Evolutionary conservation across 257 asterid genomes (phyloP).

Genomic region (Anisodus acutangulus): DNA sequence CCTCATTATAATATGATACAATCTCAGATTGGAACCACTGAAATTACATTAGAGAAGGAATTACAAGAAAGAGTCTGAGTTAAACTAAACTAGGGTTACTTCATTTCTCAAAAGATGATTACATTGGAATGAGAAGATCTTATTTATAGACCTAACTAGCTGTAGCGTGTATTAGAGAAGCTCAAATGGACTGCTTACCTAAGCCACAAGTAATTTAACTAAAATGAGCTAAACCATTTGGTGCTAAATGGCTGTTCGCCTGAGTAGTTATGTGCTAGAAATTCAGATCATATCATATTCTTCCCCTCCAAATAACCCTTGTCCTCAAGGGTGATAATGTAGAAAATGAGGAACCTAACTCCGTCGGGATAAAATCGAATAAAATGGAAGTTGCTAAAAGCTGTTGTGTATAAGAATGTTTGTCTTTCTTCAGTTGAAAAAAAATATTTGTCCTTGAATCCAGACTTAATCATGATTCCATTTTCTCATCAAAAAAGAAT

Average conservation of each 20-base stretch:
- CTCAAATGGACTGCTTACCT: neutral
- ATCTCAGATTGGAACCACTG: neutral
- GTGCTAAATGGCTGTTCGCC: neutral
- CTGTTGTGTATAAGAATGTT: neutral
- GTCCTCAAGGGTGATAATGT: neutral
- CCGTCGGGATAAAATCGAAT: neutral
- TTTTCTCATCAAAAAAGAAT: neutral
- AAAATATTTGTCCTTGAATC: neutral
- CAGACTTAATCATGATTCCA: neutral
- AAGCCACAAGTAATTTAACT: neutral
- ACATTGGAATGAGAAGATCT: neutral
- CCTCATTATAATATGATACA: neutral
- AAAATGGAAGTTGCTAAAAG: neutral
- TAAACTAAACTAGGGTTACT: neutral
- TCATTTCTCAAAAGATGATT: conserved; percentile 5
- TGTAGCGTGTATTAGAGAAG: neutral
- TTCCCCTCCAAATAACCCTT: neutral
- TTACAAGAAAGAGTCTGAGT: neutral
- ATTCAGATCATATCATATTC: neutral
- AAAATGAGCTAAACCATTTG: neutral
- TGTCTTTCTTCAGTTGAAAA: too few species aligned
- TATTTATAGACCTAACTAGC: neutral
- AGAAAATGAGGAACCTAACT: neutral
- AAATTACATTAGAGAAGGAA: neutral
- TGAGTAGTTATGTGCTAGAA: neutral